Evolutionary conservation across 1,284 basidiomycete genomes (phyloP).

Genomic region (Inonotus obliquus): DNA sequence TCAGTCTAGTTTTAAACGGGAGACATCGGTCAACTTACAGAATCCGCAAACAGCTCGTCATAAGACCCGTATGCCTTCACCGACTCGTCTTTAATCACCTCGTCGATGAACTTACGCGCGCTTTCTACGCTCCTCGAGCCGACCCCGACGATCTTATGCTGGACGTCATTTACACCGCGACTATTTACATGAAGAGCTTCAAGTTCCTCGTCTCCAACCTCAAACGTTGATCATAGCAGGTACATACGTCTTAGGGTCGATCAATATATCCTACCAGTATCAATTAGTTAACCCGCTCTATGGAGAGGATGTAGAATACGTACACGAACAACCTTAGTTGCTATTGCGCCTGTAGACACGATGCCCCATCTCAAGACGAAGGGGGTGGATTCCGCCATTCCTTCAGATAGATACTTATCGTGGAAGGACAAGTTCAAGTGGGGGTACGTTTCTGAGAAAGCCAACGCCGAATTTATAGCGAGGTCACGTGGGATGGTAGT

Average conservation of each 20-base stretch:
- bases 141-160: slow-evolving; percentile 74
- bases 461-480: neutral
- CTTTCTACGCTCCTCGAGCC: slow-evolving; percentile 71
- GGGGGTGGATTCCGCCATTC: slow-evolving; percentile 27
- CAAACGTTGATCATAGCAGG: neutral
- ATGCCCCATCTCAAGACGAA: slow-evolving; percentile 52
- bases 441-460: neutral
- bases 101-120: slow-evolving; percentile 68
- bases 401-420: neutral
- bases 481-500: neutral
- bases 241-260: slow-evolving; percentile 46
- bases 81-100: slow-evolving; percentile 42
- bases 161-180: slow-evolving; percentile 67
- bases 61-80: slow-evolving; percentile 78
- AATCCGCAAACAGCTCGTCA: slow-evolving; percentile 70
- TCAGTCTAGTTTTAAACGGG: neutral
- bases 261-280: slow-evolving; percentile 37
- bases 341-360: slow-evolving; percentile 48
- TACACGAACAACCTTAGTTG: slow-evolving; percentile 42
- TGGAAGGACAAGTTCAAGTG: neutral
- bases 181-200: slow-evolving; percentile 30
- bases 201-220: slow-evolving; percentile 7
- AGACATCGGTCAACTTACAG: slow-evolving; percentile 34
- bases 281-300: neutral
- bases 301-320: neutral